Conservation (phyloP, 2,329 filamentous ascomycete genomes). For the Cytospora mali region DNA sequence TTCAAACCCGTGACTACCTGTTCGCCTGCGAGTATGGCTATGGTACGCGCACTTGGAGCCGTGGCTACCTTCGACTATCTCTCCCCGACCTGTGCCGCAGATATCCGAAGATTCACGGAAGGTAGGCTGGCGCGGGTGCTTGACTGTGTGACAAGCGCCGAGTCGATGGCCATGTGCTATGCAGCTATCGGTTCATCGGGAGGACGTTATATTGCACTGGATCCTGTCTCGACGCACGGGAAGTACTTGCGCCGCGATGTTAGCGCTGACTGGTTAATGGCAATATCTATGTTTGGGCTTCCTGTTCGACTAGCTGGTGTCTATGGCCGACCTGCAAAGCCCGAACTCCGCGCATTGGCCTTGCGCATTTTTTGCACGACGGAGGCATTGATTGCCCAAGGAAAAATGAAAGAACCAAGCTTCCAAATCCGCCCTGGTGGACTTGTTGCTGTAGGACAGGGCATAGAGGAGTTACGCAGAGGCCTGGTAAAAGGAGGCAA, state of each 20-base stretch:
- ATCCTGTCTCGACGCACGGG: constrained; percentile 1
- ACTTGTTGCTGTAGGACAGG: neutral
- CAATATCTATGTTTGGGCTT: neutral
- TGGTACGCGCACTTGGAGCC: constrained; percentile 51
- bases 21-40: constrained; percentile 50
- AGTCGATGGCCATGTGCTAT: constrained; percentile 16
- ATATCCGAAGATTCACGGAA: constrained; percentile 50
- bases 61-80: constrained; percentile 55
- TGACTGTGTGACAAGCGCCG: constrained; percentile 46
- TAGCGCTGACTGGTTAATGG: constrained; percentile 3
- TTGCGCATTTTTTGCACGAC: neutral
- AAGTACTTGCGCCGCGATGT: constrained; percentile 4
- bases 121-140: constrained; percentile 47
- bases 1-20: constrained; percentile 23
- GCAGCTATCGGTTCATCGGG: neutral
- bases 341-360: neutral
- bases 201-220: constrained; percentile 2
- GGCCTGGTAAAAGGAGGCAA: neutral
- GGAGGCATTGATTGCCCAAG: neutral
- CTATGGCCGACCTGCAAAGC: constrained; percentile 9
- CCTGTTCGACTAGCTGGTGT: neutral
- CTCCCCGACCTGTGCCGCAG: constrained; percentile 44
- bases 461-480: neutral
- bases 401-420: neutral
- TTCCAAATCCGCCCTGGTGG: neutral